These are phyloP conservation scores for Colletotrichum shisoi DNA, from an alignment of 2,329 filamentous ascomycete species.

Conservation along the genomic window DNA sequence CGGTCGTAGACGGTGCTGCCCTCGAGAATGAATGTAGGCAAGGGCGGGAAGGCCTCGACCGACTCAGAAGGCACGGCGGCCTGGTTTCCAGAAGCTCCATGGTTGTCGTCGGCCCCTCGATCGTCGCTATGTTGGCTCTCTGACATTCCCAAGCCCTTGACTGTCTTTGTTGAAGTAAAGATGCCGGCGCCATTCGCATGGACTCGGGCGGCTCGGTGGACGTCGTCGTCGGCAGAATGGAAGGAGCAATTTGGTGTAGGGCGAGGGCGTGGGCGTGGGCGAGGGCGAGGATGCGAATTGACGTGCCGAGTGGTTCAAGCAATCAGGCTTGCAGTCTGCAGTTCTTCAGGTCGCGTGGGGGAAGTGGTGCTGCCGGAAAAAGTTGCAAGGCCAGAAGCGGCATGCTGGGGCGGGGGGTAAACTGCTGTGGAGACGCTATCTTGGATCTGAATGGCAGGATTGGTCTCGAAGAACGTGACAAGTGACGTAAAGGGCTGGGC, in stretches of 20 bases:
- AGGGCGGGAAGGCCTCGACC: slow-evolving; percentile 29
- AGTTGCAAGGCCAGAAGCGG: neutral
- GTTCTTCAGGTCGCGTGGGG: slow-evolving; percentile 31
- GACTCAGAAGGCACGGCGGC: slow-evolving; percentile 17
- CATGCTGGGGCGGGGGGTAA: too few relatives aligned
- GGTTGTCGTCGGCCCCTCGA: slow-evolving; percentile 24
- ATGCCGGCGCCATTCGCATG: slow-evolving; percentile 34
- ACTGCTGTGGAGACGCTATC: slow-evolving; percentile 5
- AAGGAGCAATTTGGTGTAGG: neutral
- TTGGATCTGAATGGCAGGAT: neutral
- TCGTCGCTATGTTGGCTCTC: slow-evolving; percentile 19
- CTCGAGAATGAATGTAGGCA: slow-evolving; percentile 33
- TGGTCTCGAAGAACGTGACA: neutral
- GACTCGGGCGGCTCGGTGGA: neutral
- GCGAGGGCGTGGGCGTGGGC: neutral
- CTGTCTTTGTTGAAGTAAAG: slow-evolving; percentile 17
- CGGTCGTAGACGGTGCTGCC: neutral
- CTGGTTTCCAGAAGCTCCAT: slow-evolving; percentile 18
- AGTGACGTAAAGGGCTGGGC: slow-evolving; percentile 21
- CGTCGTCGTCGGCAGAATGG: neutral
- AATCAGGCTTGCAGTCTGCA: slow-evolving; percentile 34
- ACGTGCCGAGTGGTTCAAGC: slow-evolving; percentile 13
- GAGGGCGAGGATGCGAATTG: slow-evolving; percentile 9
- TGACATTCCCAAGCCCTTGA: slow-evolving; percentile 37
- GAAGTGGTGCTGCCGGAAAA: neutral